These are phyloP conservation scores for Globisporangium cederbergense DNA, from an alignment of 352 stramenopile species.

Conservation along the genomic window DNA sequence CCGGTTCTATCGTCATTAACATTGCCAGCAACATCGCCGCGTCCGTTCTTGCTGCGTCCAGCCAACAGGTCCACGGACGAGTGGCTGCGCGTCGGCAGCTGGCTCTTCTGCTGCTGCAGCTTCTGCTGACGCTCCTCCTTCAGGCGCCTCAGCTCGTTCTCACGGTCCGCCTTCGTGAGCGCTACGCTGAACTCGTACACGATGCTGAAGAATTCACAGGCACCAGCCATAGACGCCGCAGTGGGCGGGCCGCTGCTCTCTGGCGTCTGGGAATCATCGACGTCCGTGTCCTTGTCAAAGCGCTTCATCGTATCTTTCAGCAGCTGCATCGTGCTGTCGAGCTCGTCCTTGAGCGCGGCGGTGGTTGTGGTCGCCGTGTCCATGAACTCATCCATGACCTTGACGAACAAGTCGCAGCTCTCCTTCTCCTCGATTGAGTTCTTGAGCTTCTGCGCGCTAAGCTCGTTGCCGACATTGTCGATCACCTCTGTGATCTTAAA, in stretches of 20 bases:
- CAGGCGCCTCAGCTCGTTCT: conserved; percentile 72
- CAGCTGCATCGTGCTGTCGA: conserved; percentile 43
- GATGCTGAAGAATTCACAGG: conserved; percentile 61
- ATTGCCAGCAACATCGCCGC: neutral
- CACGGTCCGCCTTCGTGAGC: conserved; percentile 65
- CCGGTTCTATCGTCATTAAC: conserved; percentile 15
- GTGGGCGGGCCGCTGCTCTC: conserved; percentile 17
- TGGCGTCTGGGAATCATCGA: conserved; percentile 16
- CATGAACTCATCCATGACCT: conserved; percentile 64
- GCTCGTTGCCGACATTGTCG: conserved; percentile 56
- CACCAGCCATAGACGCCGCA: conserved; percentile 32
- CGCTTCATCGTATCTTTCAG: conserved; percentile 59
- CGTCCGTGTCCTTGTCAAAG: conserved; percentile 48
- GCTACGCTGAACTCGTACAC: conserved; percentile 83
- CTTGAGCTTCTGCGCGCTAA: conserved; percentile 66
- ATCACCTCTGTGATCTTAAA: conserved; percentile 53
- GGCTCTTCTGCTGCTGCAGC: conserved; percentile 46
- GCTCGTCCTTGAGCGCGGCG: conserved; percentile 33
- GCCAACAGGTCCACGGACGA: conserved; percentile 25
- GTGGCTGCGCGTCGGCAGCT: conserved; percentile 31
- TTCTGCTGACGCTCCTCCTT: conserved; percentile 58
- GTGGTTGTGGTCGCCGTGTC: conserved; percentile 33
- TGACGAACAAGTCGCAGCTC: conserved; percentile 52
- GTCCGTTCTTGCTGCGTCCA: conserved; percentile 9
- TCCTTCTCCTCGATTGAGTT: conserved; percentile 76